phyloP scores from a whole-genome alignment of 1,139 yeast species.

The Scheffersomyces titani region DNA sequence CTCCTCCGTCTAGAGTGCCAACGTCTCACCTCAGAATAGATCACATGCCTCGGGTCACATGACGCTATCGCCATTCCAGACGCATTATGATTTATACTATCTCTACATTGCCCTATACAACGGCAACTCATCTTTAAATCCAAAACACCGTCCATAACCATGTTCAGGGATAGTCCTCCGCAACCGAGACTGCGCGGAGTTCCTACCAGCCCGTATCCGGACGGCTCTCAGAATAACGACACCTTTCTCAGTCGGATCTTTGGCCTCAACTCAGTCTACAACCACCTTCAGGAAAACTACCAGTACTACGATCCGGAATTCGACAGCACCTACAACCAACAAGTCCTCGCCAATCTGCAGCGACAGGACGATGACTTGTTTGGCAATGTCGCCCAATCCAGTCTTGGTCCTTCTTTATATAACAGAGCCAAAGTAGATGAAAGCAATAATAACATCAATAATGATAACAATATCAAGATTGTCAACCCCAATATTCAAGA shows the following conservation, averaged over 20 bases:
- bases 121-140: conserved; percentile 9
- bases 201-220: conserved; percentile 3
- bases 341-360: conserved; percentile 1
- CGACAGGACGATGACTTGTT: conserved; percentile 6
- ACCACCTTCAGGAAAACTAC: conserved; percentile 41
- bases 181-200: background rate
- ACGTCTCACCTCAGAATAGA: background rate
- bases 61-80: background rate
- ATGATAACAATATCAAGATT: background rate
- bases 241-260: conserved; percentile 60
- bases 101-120: background rate
- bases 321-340: conserved; percentile 13
- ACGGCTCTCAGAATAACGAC: conserved; percentile 27
- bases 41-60: background rate
- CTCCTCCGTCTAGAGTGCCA: background rate
- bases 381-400: background rate
- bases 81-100: background rate
- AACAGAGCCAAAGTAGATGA: background rate
- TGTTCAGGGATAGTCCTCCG: background rate
- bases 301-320: conserved; percentile 42
- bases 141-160: background rate
- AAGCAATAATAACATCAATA: background rate
- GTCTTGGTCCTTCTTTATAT: background rate
- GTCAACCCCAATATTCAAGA: background rate
- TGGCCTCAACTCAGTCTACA: conserved; percentile 53